Percentiles rank a stretch among this genome's conserved stretches.
Conservation (phyloP, 495 filamentous ascomycete genomes). For the Daldinia decipiens region DNA sequence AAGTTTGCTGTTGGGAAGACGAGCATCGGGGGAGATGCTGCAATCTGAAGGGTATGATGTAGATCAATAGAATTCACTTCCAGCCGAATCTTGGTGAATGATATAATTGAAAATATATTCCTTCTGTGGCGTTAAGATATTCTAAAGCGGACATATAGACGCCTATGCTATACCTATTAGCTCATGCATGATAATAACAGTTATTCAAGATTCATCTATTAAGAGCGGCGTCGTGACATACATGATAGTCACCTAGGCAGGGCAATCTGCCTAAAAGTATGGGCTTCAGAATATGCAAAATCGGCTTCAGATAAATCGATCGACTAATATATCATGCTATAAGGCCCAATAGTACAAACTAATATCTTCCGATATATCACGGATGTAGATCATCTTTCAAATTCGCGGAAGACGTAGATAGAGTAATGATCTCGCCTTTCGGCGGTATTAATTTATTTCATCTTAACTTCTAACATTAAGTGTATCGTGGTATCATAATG, state of each 20-base stretch:
- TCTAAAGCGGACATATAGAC: too few relatives aligned
- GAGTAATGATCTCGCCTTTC: conserved; percentile 1
- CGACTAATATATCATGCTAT: not conserved
- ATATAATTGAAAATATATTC: too few relatives aligned
- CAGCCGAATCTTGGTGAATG: too few relatives aligned
- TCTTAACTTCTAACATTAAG: conserved; percentile 28
- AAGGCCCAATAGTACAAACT: not conserved
- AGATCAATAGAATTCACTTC: too few relatives aligned
- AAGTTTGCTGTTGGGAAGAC: conserved; percentile 25
- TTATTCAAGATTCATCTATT: too few relatives aligned
- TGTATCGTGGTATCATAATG: conserved; percentile 44
- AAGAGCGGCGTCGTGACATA: too few relatives aligned
- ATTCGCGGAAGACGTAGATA: not conserved
- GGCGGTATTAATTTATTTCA: conserved; percentile 35
- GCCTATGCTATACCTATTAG: too few relatives aligned
- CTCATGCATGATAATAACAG: too few relatives aligned
- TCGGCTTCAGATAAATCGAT: not conserved
- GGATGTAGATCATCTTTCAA: not conserved
- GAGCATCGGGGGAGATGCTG: conserved; percentile 10
- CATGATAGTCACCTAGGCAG: too few relatives aligned
- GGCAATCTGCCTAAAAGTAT: too few relatives aligned
- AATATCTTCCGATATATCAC: not conserved
- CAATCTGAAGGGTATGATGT: not conserved
- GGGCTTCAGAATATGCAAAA: not conserved
- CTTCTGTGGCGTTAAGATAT: too few relatives aligned